Percentiles rank a stretch among this genome's conserved stretches.
phyloP scores from a whole-genome alignment of 352 stramenopile species.

The Phytophthora aleatoria region DNA sequence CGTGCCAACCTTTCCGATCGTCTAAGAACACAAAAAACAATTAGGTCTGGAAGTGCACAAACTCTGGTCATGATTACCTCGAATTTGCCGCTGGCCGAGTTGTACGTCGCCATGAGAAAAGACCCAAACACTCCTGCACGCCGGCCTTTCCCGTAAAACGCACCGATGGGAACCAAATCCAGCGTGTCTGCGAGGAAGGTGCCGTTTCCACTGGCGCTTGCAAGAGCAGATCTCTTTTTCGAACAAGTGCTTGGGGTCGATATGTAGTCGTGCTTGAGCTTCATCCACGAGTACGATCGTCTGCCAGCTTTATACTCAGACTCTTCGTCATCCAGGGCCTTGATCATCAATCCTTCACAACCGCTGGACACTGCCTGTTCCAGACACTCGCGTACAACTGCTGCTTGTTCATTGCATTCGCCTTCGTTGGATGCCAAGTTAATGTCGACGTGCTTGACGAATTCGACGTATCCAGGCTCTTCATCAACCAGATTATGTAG shows the following conservation, averaged over 20 bases:
- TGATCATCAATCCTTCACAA: conserved; percentile 86
- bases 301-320: conserved; percentile 68
- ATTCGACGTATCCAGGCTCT: conserved; percentile 54
- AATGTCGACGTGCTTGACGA: conserved; percentile 67
- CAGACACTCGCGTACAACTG: conserved; percentile 42
- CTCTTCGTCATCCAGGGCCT: conserved; percentile 53
- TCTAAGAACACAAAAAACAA: conserved; percentile 36
- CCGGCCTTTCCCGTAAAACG: conserved; percentile 96
- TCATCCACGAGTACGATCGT: conserved; percentile 86
- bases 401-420: conserved; percentile 12
- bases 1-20: conserved; percentile 93
- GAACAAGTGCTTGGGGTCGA: conserved; percentile 2
- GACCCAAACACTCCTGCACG: conserved; percentile 96
- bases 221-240: conserved; percentile 5
- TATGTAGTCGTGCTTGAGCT: conserved; percentile 85
- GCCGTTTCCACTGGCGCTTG: conserved; percentile 34
- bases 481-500: conserved; percentile 44
- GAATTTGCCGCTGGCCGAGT: conserved; percentile 93
- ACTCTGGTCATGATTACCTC: conserved; percentile 60
- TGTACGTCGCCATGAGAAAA: conserved; percentile 98
- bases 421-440: conserved; percentile 17
- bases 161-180: conserved; percentile 98
- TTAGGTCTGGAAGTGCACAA: neutral
- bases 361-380: conserved; percentile 55
- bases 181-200: conserved; percentile 89